phyloP scores from a whole-genome alignment of 768 basidiomycete genomes.

The Tricholoma furcatifolium region DNA sequence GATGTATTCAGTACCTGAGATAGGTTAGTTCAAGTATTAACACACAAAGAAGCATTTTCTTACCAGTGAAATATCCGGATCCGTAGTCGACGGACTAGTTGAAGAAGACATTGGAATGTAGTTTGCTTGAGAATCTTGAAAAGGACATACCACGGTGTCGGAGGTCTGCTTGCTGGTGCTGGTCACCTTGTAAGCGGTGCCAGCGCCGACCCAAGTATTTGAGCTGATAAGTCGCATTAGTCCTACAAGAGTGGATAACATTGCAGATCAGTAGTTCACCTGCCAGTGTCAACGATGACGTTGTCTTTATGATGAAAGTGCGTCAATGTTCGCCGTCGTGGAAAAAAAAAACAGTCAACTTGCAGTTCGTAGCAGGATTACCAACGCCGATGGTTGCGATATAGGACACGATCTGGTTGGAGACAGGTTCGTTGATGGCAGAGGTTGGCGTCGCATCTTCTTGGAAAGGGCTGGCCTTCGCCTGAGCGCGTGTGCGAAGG shows the following conservation, averaged over 20 bases:
- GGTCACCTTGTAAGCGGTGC: slow-evolving; percentile 42
- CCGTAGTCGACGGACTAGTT: slow-evolving; percentile 57
- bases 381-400: slow-evolving; percentile 51
- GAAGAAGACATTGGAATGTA: slow-evolving; percentile 1
- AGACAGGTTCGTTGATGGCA: slow-evolving; percentile 39
- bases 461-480: slow-evolving; percentile 25
- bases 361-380: slow-evolving; percentile 51
- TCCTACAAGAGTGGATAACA: background rate
- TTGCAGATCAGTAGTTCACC: slow-evolving; percentile 21
- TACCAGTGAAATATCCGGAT: slow-evolving; percentile 58
- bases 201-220: slow-evolving; percentile 70
- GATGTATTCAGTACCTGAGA: slow-evolving; percentile 40
- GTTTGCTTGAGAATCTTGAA: background rate
- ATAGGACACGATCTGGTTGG: slow-evolving; percentile 41
- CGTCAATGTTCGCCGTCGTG: background rate
- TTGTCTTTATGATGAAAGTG: slow-evolving; percentile 31
- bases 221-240: slow-evolving; percentile 37
- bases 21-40: background rate
- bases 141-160: slow-evolving; percentile 43
- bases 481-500: slow-evolving; percentile 37
- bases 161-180: slow-evolving; percentile 47
- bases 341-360: slow-evolving; percentile 9
- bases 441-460: slow-evolving; percentile 20
- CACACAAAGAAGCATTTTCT: background rate
- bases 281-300: slow-evolving; percentile 63